Percentiles rank a stretch among this genome's conserved stretches.
Evolutionary conservation across 2,329 filamentous ascomycete species (phyloP).

Genomic region (Fusarium scirpi): DNA sequence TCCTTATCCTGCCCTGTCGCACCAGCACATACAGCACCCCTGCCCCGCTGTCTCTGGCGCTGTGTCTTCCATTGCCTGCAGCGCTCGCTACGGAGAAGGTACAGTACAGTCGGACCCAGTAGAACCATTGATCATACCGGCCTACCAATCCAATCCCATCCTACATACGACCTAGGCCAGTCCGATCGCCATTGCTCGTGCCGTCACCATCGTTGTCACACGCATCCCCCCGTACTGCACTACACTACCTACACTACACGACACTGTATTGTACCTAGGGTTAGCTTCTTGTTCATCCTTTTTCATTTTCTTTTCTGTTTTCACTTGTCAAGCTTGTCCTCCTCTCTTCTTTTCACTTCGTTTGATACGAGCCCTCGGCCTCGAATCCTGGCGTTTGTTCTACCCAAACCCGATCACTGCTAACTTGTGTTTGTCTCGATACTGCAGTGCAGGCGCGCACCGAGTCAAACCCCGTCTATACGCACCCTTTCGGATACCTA

Average conservation of each 20-base stretch:
- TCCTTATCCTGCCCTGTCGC: slow-evolving; percentile 38
- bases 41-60: slow-evolving; percentile 10
- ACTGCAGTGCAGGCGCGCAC: slow-evolving; percentile 42
- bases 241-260: neutral
- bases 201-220: slow-evolving; percentile 43
- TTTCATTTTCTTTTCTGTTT: slow-evolving; percentile 10
- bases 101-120: slow-evolving; percentile 2
- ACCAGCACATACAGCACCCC: slow-evolving; percentile 27
- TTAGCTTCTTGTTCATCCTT: slow-evolving; percentile 28
- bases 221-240: slow-evolving; percentile 27
- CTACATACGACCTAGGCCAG: slow-evolving; percentile 4
- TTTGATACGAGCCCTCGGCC: slow-evolving; percentile 19
- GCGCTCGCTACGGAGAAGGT: slow-evolving; percentile 17
- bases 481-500: slow-evolving; percentile 51
- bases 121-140: slow-evolving; percentile 36
- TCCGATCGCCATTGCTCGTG: slow-evolving; percentile 41
- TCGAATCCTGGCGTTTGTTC: slow-evolving; percentile 25
- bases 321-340: slow-evolving; percentile 27
- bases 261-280: neutral
- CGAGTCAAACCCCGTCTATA: slow-evolving; percentile 36
- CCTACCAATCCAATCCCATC: slow-evolving; percentile 17
- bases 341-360: slow-evolving; percentile 8
- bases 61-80: slow-evolving; percentile 12
- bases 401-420: slow-evolving; percentile 18
- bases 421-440: slow-evolving; percentile 44